Percentiles rank a stretch among this genome's conserved stretches.
These are phyloP conservation scores for Gossypium gossypioides DNA, from an alignment of 441 rosid species.

Conservation along the genomic window DNA sequence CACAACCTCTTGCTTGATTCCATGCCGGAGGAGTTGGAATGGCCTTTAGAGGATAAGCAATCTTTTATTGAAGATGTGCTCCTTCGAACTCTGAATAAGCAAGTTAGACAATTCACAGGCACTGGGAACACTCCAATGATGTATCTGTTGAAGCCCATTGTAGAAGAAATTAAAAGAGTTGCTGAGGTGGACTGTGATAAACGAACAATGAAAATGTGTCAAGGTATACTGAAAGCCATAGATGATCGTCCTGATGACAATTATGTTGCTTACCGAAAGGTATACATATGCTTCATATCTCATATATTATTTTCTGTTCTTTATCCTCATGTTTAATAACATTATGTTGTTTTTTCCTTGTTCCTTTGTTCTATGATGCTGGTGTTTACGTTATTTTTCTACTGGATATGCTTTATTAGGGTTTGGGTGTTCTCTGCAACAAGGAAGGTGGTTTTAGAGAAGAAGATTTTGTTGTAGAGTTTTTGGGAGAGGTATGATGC, in stretches of 20 bases:
- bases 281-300: conserved; percentile 21
- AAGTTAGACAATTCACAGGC: conserved; percentile 82
- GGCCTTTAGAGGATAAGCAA: conserved; percentile 74
- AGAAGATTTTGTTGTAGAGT: conserved; percentile 97
- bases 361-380: conserved; percentile 12
- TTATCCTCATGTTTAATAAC: neutral
- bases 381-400: conserved; percentile 12
- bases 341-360: neutral
- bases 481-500: conserved; percentile 89
- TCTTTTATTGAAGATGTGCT: conserved; percentile 78
- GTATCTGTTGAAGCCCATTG: conserved; percentile 65
- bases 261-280: conserved; percentile 97
- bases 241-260: conserved; percentile 84
- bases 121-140: conserved; percentile 88
- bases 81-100: conserved; percentile 73
- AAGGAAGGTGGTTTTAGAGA: conserved; percentile 84
- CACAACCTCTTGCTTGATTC: conserved; percentile 97
- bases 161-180: conserved; percentile 70
- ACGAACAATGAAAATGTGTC: conserved; percentile 61
- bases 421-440: conserved; percentile 98
- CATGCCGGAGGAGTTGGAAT: conserved; percentile 85
- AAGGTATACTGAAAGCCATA: conserved; percentile 72
- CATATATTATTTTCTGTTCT: neutral
- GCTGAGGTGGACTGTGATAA: conserved; percentile 66
- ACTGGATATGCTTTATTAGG: conserved; percentile 43